Conservation (phyloP, 352 stramenopile genomes). For the Pythium chondricola region DNA sequence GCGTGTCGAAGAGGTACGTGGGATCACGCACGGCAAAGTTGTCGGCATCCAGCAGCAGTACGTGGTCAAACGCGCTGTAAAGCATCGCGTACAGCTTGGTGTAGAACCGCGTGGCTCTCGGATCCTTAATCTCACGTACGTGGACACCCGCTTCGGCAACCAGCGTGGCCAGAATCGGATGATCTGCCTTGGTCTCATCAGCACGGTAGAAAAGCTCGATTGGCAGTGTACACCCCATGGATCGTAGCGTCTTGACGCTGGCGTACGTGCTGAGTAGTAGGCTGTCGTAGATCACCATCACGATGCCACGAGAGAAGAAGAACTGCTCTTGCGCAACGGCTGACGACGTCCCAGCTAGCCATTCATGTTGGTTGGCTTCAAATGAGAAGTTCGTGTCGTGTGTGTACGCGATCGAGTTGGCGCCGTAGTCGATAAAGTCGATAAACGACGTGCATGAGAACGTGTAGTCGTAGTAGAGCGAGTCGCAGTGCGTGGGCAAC, state of each 20-base stretch:
- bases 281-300: conserved; percentile 17
- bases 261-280: conserved; percentile 41
- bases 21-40: conserved; percentile 66
- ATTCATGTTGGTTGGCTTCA: conserved; percentile 1
- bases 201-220: conserved; percentile 67
- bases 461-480: neutral
- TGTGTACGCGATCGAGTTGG: conserved; percentile 9
- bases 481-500: conserved; percentile 14
- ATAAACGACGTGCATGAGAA: conserved; percentile 8
- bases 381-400: conserved; percentile 3
- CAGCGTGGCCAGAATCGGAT: conserved; percentile 42
- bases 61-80: conserved; percentile 66
- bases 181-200: conserved; percentile 29
- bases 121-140: conserved; percentile 55
- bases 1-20: conserved; percentile 53
- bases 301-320: conserved; percentile 14
- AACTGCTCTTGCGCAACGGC: neutral
- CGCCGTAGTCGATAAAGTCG: conserved; percentile 5
- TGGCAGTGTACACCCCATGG: conserved; percentile 37
- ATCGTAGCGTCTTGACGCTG: conserved; percentile 31
- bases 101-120: conserved; percentile 41
- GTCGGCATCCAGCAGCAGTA: conserved; percentile 70
- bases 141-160: conserved; percentile 28
- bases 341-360: neutral
- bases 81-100: conserved; percentile 72